Evolutionary conservation across 75 land plant genomes (phyloP), one percentile per base, ranked within the genome.

Genomic region (Pinus tabuliformis): DNA sequence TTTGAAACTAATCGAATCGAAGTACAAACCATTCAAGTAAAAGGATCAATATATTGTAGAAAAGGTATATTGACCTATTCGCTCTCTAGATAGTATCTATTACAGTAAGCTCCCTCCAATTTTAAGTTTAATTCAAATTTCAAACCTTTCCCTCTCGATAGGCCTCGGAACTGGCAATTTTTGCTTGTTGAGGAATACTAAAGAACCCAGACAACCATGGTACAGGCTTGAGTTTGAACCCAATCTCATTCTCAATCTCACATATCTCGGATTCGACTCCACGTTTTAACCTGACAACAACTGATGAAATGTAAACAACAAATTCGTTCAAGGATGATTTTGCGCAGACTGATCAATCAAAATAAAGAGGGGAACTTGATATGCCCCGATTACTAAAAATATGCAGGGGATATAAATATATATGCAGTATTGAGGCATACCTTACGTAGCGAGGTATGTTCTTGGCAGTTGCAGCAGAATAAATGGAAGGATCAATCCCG

Each of bases 131-230:
- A 49, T 49, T 49, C 54, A 49, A 49, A 49, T 9, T 49, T 49
- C 54, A 49, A 45, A 95, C 98, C 93, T 90, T 93, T 65, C 98
- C 98, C 58, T 76, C 65, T 9, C 49, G 77, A 66, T 95, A 95
- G 28, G 90, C 86, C 45, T 75, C 83, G 0, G 91, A 85, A 52
- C 83, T 73, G 20, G 98, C 98, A 81, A 95, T 90, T 33, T 87
- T 87, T 24, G 81, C 76, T 71, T 89, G 72, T 3, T 88, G 80
- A 24, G 93, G 91, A 30, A 93, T 78, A 45, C 88, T 78, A 77
- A 81, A 91, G 80, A 95, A 92, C 3, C 87, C 83, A 17, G 90
- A 86, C 57, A 95, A 62, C 98, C 98, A 95, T 17, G 12, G 39
- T 57, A 92, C 87, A 74, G 81, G 80, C 57, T 82, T 73, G 63